These are phyloP conservation scores for Penicillium paradoxum DNA, from an alignment of 495 filamentous ascomycete species.

Conservation along the genomic window DNA sequence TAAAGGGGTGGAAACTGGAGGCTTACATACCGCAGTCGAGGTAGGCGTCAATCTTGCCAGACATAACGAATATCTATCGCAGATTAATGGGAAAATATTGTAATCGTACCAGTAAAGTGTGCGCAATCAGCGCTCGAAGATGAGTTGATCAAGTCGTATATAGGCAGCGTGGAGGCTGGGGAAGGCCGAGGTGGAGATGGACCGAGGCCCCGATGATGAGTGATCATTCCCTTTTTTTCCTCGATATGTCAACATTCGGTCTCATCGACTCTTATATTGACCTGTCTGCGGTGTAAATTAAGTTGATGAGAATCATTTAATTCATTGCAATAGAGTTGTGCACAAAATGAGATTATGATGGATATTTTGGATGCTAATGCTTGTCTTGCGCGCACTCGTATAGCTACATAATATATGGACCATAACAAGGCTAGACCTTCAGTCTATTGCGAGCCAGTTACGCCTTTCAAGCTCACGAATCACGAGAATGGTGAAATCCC, in stretches of 20 bases:
- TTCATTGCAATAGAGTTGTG: too few relatives aligned
- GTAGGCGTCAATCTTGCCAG: slow-evolving; percentile 26
- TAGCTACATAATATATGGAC: too few relatives aligned
- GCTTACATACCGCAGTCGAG: slow-evolving; percentile 23
- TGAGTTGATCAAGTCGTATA: slow-evolving; percentile 11
- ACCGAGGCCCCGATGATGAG: slow-evolving; percentile 28
- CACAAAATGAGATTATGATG: too few relatives aligned
- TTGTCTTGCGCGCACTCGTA: too few relatives aligned
- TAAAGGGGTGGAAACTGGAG: not conserved
- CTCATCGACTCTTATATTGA: not conserved
- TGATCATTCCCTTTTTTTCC: slow-evolving; percentile 14
- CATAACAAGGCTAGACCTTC: too few relatives aligned
- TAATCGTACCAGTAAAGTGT: not conserved
- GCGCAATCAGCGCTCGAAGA: not conserved
- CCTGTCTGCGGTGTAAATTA: too few relatives aligned
- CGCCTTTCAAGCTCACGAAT: too few relatives aligned
- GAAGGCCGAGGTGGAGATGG: slow-evolving; percentile 21
- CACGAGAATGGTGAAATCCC: not conserved
- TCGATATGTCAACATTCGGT: too few relatives aligned
- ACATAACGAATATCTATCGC: slow-evolving; percentile 9
- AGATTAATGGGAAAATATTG: not conserved
- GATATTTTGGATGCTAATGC: too few relatives aligned
- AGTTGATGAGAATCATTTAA: too few relatives aligned
- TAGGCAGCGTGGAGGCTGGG: not conserved
- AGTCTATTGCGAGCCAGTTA: too few relatives aligned